Evolutionary conservation across 2,329 filamentous ascomycete genomes (phyloP).

Genomic region (Zymoseptoria ardabiliae): DNA sequence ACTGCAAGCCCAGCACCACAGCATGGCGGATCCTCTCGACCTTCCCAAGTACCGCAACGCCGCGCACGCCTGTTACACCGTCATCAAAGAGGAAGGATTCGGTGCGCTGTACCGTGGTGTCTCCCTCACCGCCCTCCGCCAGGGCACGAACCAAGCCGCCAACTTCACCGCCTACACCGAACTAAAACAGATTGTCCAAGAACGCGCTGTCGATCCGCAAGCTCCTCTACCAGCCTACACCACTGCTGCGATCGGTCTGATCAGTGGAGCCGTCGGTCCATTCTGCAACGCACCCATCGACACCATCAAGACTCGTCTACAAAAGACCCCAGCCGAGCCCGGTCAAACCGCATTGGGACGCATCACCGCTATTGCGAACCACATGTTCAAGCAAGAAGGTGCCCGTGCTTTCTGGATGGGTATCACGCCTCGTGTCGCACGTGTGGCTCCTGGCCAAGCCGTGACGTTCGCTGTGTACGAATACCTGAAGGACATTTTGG

Average conservation of each 20-base stretch:
- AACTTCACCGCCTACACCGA: slow-evolving; percentile 98
- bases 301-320: slow-evolving; percentile 95
- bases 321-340: slow-evolving; percentile 75
- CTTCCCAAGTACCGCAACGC: slow-evolving; percentile 96
- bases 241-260: slow-evolving; percentile 82
- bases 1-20: slow-evolving; percentile 95
- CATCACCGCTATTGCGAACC: slow-evolving; percentile 65
- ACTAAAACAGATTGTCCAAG: slow-evolving; percentile 72
- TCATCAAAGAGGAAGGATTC: slow-evolving; percentile 82
- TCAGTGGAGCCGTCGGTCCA: slow-evolving; percentile 90
- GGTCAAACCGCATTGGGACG: slow-evolving; percentile 70
- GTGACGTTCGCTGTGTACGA: slow-evolving; percentile 59
- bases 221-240: slow-evolving; percentile 73
- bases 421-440: slow-evolving; percentile 95
- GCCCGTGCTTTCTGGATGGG: slow-evolving; percentile 96
- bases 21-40: slow-evolving; percentile 92
- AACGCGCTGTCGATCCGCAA: slow-evolving; percentile 62
- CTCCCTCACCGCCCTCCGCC: slow-evolving; percentile 81
- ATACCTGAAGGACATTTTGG: slow-evolving; percentile 43
- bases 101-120: slow-evolving; percentile 89
- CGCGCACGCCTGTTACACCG: slow-evolving; percentile 73
- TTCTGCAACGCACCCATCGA: slow-evolving; percentile 96
- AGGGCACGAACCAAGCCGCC: slow-evolving; percentile 95
- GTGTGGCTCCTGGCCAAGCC: slow-evolving; percentile 90
- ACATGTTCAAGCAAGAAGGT: slow-evolving; percentile 72